A percentile compares a stretch with the other conserved stretches of the same genome.
Conservation (phyloP, 371 early-diverging fungal species). For the Mucor velutinosus region DNA sequence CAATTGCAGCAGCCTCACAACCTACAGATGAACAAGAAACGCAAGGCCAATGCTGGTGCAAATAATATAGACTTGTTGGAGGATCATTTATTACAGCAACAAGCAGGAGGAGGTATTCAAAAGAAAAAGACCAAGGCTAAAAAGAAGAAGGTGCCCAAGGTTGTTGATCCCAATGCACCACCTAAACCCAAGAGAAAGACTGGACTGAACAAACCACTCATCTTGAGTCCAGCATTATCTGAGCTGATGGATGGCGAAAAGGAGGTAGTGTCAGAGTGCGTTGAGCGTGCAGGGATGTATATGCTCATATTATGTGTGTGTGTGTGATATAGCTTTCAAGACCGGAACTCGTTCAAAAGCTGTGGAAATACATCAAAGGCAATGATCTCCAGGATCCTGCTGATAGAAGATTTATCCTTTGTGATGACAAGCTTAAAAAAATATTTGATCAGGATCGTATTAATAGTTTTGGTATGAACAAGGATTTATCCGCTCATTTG, state of each 20-base stretch:
- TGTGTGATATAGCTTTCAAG: constrained; percentile 45
- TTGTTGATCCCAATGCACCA: constrained; percentile 50
- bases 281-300: too few relatives aligned
- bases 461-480: constrained; percentile 62
- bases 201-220: constrained; percentile 53
- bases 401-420: constrained; percentile 56
- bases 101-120: background rate
- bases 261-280: constrained; percentile 33
- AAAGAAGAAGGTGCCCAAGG: constrained; percentile 16
- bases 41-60: background rate
- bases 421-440: constrained; percentile 54
- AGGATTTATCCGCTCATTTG: constrained; percentile 55
- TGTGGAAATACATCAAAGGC: constrained; percentile 65
- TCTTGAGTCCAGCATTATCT: constrained; percentile 52
- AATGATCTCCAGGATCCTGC: constrained; percentile 63
- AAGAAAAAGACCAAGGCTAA: constrained; percentile 23
- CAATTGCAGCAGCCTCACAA: background rate
- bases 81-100: background rate
- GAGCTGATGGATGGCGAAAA: constrained; percentile 50
- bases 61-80: background rate
- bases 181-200: constrained; percentile 54
- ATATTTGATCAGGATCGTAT: constrained; percentile 56
- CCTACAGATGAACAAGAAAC: background rate
- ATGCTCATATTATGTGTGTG: background rate
- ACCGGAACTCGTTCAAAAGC: constrained; percentile 56